Conservation (phyloP, 2,329 filamentous ascomycete genomes). For the Neofusicoccum cordaticola region DNA sequence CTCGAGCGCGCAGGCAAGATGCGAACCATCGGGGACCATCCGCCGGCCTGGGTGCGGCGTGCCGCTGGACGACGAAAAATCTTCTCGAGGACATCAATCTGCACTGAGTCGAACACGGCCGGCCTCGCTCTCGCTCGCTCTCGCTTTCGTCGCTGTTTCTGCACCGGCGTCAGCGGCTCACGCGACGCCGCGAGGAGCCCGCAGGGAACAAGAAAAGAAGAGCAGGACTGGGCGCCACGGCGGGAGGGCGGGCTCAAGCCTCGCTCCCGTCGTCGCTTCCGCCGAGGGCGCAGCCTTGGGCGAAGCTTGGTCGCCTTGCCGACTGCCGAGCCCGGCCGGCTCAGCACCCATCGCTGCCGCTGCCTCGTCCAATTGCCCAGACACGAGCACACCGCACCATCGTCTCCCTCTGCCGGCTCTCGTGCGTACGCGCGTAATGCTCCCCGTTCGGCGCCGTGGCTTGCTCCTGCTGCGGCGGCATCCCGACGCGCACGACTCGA, state of each 20-base stretch:
- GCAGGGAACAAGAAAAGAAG: background rate
- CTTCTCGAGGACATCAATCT: background rate
- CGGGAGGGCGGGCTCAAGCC: conserved; percentile 6
- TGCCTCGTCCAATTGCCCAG: background rate
- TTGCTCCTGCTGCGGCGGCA: too few relatives aligned
- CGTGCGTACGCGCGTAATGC: background rate
- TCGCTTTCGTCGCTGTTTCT: background rate
- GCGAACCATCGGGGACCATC: background rate
- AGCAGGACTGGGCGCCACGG: background rate
- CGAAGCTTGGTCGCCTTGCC: background rate
- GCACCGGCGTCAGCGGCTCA: background rate
- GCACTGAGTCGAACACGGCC: background rate
- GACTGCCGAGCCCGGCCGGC: background rate
- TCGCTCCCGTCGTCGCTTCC: background rate
- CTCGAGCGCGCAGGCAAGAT: background rate
- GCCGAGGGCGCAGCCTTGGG: background rate
- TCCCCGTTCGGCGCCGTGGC: too few relatives aligned
- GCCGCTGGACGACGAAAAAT: background rate
- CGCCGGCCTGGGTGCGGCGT: background rate
- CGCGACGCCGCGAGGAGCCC: background rate
- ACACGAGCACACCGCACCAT: too few relatives aligned
- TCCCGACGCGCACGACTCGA: background rate
- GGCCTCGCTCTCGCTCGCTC: background rate
- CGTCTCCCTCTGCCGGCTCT: background rate
- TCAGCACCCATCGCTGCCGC: background rate